Conservation (phyloP, 208 protist species). For the Trypanosoma cruzi region DNA sequence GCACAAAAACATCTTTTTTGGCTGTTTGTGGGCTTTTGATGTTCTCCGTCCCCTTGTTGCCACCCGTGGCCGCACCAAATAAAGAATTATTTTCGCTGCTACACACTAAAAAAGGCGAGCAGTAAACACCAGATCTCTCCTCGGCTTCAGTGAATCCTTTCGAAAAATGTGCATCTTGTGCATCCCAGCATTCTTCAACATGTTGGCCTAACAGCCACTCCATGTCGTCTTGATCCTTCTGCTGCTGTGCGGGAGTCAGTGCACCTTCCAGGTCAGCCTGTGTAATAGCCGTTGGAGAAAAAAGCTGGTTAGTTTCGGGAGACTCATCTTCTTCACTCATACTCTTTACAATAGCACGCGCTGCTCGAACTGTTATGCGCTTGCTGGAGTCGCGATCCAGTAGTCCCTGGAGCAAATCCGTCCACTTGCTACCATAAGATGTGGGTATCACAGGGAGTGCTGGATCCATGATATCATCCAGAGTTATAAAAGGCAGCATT, state of each 20-base stretch:
- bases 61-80: neutral
- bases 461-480: constrained; percentile 32
- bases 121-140: neutral
- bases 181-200: neutral
- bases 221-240: constrained; percentile 17
- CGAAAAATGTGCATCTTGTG: neutral
- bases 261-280: constrained; percentile 21
- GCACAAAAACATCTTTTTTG: neutral
- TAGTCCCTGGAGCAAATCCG: constrained; percentile 38
- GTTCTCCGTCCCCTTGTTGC: neutral
- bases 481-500: constrained; percentile 25
- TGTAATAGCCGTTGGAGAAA: neutral
- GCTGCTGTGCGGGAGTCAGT: constrained; percentile 11
- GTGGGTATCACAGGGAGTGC: constrained; percentile 28
- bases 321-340: constrained; percentile 17
- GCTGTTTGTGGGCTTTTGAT: neutral
- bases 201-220: constrained; percentile 9
- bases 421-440: constrained; percentile 42
- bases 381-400: constrained; percentile 27
- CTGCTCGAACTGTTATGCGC: constrained; percentile 38
- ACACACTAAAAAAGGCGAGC: neutral
- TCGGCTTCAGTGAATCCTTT: neutral
- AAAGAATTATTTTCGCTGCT: neutral
- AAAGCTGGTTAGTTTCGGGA: neutral
- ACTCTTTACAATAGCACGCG: constrained; percentile 32